Evolutionary conservation across 1,139 yeast genomes (phyloP).

Genomic region (Suhomyces coccinellae): DNA sequence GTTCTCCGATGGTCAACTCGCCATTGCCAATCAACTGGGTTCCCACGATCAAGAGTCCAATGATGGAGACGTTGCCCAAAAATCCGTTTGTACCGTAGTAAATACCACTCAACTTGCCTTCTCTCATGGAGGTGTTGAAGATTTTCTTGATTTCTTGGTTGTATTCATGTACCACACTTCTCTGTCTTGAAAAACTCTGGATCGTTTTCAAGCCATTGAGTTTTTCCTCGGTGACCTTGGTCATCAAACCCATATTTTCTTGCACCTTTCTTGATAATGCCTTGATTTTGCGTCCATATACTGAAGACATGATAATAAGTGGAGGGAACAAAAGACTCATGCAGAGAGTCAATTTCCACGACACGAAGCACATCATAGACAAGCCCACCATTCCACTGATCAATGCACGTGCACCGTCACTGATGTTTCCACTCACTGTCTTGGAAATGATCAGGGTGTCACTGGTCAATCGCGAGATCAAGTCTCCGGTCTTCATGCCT

Average conservation of each 20-base stretch:
- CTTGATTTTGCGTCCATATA: conserved; percentile 79
- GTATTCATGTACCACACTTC: conserved; percentile 45
- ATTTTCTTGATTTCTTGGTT: conserved; percentile 74
- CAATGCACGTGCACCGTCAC: conserved; percentile 84
- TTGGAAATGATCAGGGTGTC: conserved; percentile 90
- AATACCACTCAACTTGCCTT: conserved; percentile 75
- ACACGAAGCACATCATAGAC: conserved; percentile 88
- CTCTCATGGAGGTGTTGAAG: conserved; percentile 71
- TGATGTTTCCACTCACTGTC: conserved; percentile 83
- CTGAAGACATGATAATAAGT: conserved; percentile 68
- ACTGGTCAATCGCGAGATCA: conserved; percentile 81
- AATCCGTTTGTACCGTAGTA: conserved; percentile 78
- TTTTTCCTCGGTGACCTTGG: conserved; percentile 91
- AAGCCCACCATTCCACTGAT: conserved; percentile 78
- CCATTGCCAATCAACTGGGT: conserved; percentile 75
- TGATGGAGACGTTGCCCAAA: conserved; percentile 76
- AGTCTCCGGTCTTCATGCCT: conserved; percentile 81
- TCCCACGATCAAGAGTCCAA: conserved; percentile 78
- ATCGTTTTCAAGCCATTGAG: conserved; percentile 83
- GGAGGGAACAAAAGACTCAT: conserved; percentile 84
- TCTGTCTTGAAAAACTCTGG: conserved; percentile 87
- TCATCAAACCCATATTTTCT: conserved; percentile 80
- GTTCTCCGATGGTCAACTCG: conserved; percentile 77
- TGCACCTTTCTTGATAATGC: conserved; percentile 75
- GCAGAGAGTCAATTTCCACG: conserved; percentile 73